Evolutionary conservation across 83 land plant genomes (phyloP).

Genomic region (Larix sibirica): DNA sequence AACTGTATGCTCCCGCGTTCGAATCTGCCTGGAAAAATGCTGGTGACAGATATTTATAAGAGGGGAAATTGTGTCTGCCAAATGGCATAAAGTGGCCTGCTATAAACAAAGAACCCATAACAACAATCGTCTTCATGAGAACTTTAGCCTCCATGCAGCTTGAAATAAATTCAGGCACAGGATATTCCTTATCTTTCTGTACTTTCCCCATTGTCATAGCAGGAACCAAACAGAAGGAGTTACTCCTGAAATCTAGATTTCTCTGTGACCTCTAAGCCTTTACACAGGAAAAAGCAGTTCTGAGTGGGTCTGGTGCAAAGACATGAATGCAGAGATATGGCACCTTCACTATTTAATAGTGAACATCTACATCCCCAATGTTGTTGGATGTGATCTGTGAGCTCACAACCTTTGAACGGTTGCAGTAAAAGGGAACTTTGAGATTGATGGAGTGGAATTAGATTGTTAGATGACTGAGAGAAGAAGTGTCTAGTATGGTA

Average conservation of each 20-base stretch:
- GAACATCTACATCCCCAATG: too few relatives aligned
- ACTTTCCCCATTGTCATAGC: background rate
- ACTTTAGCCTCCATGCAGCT: constrained; percentile 11
- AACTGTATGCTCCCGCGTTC: background rate
- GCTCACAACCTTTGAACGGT: too few relatives aligned
- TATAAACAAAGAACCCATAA: background rate
- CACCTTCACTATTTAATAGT: too few relatives aligned
- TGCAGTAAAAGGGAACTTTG: too few relatives aligned
- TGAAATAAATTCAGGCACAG: background rate
- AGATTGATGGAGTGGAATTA: too few relatives aligned
- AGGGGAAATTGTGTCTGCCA: background rate
- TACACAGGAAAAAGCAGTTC: too few relatives aligned
- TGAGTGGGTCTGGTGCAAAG: too few relatives aligned
- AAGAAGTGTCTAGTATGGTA: too few relatives aligned
- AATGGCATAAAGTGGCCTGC: constrained; percentile 3
- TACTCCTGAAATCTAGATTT: background rate
- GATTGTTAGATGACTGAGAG: too few relatives aligned
- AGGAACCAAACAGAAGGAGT: background rate
- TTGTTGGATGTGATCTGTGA: too few relatives aligned
- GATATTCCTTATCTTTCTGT: background rate
- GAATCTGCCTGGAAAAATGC: background rate
- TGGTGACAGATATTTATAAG: background rate
- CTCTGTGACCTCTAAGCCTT: too few relatives aligned
- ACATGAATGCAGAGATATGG: too few relatives aligned
- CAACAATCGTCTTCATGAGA: background rate